Percentiles rank a stretch among this genome's conserved stretches.
These are phyloP conservation scores for Xylariaceae sp. DNA, from an alignment of 2,329 filamentous ascomycete species.

Conservation along the genomic window DNA sequence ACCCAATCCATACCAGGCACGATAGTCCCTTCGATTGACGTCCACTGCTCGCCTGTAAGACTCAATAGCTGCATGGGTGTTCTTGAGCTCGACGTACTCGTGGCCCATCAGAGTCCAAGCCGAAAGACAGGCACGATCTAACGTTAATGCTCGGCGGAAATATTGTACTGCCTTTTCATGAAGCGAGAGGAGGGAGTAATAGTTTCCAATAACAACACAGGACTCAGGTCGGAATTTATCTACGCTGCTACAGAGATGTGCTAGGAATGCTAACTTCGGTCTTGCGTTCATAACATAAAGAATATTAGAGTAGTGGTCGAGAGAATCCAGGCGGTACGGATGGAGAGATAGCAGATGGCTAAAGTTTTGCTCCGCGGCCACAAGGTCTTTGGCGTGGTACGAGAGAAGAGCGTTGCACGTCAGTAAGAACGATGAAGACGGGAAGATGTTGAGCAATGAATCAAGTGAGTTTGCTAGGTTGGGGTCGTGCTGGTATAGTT, in stretches of 20 bases:
- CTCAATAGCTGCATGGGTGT: slow-evolving; percentile 96
- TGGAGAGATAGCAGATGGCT: slow-evolving; percentile 80
- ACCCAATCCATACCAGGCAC: slow-evolving; percentile 96
- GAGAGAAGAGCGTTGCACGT: slow-evolving; percentile 87
- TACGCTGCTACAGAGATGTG: slow-evolving; percentile 86
- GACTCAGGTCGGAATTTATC: slow-evolving; percentile 98
- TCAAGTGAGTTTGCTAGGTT: slow-evolving; percentile 76
- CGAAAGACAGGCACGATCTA: slow-evolving; percentile 88
- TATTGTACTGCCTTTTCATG: slow-evolving; percentile 99
- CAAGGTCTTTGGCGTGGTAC: slow-evolving; percentile 87
- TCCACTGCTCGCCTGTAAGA: slow-evolving; percentile 95
- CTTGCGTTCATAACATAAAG: slow-evolving; percentile 89
- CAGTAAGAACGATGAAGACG: slow-evolving; percentile 84
- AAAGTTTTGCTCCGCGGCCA: slow-evolving; percentile 70
- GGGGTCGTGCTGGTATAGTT: slow-evolving; percentile 85
- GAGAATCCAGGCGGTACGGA: slow-evolving; percentile 78
- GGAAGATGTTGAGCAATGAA: slow-evolving; percentile 84
- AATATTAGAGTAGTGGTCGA: slow-evolving; percentile 97
- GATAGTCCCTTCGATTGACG: slow-evolving; percentile 93
- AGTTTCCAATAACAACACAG: slow-evolving; percentile 95
- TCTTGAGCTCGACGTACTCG: slow-evolving; percentile 98
- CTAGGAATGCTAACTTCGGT: slow-evolving; percentile 89
- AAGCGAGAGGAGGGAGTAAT: slow-evolving; percentile 91
- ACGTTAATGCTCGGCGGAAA: slow-evolving; percentile 87
- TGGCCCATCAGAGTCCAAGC: slow-evolving; percentile 99